These are phyloP conservation scores for Didymella keratinophila DNA, from an alignment of 2,329 filamentous ascomycete species.

Conservation along the genomic window DNA sequence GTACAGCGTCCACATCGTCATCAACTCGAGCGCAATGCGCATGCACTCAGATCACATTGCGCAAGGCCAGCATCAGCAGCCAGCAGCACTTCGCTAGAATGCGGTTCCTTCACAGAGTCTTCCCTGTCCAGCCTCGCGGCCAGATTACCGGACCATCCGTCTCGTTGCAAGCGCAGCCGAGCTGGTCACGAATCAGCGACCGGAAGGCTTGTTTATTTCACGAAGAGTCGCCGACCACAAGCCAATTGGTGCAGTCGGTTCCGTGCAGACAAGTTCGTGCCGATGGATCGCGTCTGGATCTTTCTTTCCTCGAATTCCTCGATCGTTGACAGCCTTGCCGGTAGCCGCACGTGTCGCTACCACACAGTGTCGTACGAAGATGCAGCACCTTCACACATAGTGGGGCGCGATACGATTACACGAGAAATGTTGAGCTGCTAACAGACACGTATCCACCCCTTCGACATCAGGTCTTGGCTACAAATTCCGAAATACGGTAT, in stretches of 20 bases:
- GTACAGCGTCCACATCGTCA: conserved; percentile 1
- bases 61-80: conserved; percentile 28
- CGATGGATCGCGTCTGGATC: conserved; percentile 26
- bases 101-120: conserved; percentile 17
- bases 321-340: conserved; percentile 20
- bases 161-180: conserved; percentile 37
- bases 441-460: conserved; percentile 26
- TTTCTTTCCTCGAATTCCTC: conserved; percentile 20
- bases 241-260: conserved; percentile 35
- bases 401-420: conserved; percentile 26
- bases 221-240: conserved; percentile 37
- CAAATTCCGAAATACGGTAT: conserved; percentile 30
- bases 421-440: conserved; percentile 34
- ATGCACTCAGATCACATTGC: conserved; percentile 18
- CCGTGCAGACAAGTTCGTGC: conserved; percentile 27
- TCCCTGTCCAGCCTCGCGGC: conserved; percentile 39
- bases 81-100: not conserved
- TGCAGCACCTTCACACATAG: conserved; percentile 23
- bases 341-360: conserved; percentile 7
- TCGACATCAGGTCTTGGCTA: conserved; percentile 26
- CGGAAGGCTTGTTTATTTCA: conserved; percentile 39
- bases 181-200: conserved; percentile 38
- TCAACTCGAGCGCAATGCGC: conserved; percentile 4
- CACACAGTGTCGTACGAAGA: not conserved
- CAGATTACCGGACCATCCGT: conserved; percentile 41